These are phyloP conservation scores for Collybia sp. DNA, from an alignment of 768 basidiomycete genomes.

Conservation along the genomic window DNA sequence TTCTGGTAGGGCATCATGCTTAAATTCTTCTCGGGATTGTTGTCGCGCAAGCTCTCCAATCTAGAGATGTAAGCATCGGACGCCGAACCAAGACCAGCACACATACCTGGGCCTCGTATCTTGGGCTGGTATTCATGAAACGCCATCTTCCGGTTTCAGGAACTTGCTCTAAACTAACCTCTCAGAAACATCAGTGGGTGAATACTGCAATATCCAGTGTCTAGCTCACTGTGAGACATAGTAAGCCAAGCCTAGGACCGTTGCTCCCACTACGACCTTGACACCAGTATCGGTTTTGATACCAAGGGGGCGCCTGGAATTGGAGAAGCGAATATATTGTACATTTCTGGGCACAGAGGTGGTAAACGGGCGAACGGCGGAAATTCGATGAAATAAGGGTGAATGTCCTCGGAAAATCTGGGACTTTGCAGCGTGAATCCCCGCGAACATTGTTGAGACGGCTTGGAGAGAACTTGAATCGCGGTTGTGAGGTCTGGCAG, in stretches of 20 bases:
- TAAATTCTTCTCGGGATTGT: constrained; percentile 48
- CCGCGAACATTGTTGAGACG: neutral
- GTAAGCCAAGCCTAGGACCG: neutral
- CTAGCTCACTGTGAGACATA: neutral
- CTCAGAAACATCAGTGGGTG: no score
- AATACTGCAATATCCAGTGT: no score
- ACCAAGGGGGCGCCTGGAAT: no score
- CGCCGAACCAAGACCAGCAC: neutral
- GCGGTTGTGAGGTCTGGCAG: no score
- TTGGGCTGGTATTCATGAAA: constrained; percentile 75
- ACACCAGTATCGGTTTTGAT: no score
- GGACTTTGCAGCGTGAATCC: neutral
- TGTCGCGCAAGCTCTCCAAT: constrained; percentile 34
- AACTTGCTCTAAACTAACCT: constrained; percentile 70
- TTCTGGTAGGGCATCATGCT: constrained; percentile 53
- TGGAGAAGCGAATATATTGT: no score
- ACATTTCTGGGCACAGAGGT: no score
- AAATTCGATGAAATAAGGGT: no score
- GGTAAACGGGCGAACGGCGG: no score
- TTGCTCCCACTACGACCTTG: neutral
- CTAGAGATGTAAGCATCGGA: constrained; percentile 15
- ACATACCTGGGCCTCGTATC: constrained; percentile 51
- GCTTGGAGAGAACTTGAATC: constrained; percentile 4
- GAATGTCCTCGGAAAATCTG: no score
- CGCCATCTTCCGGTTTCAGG: constrained; percentile 85